Conservation (phyloP, 2,329 filamentous ascomycete genomes). For the Cordyceps cicadae region DNA sequence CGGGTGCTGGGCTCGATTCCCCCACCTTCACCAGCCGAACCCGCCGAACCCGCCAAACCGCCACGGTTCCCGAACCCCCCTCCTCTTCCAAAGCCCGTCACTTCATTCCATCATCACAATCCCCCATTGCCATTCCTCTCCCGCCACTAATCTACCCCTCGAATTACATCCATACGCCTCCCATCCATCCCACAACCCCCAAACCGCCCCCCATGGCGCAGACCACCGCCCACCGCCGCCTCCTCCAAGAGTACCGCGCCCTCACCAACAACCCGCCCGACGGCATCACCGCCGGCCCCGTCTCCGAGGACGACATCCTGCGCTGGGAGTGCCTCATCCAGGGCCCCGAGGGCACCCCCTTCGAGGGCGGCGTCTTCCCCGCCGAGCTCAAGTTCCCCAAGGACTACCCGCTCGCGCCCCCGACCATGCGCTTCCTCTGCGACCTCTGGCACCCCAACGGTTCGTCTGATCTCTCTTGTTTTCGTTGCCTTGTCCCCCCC, state of each 20-base stretch:
- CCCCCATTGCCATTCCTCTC: background rate
- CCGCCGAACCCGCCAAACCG: too few species aligned
- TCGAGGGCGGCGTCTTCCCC: slow-evolving; percentile 90
- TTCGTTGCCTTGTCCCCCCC: too few species aligned
- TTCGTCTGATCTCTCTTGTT: slow-evolving; percentile 30
- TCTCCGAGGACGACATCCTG: slow-evolving; percentile 91
- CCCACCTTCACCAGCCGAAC: too few species aligned
- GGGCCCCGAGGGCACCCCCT: slow-evolving; percentile 90
- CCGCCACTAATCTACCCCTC: too few species aligned
- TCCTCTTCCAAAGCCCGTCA: background rate
- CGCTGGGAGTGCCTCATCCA: slow-evolving; percentile 95
- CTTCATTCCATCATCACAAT: background rate
- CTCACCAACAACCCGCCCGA: slow-evolving; percentile 94
- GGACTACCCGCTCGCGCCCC: slow-evolving; percentile 93
- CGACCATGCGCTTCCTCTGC: slow-evolving; percentile 89
- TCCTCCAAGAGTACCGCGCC: slow-evolving; percentile 93
- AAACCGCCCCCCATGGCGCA: slow-evolving; percentile 37
- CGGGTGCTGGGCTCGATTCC: too few species aligned
- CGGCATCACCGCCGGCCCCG: slow-evolving; percentile 88
- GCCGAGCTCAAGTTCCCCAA: slow-evolving; percentile 91
- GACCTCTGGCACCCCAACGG: slow-evolving; percentile 97
- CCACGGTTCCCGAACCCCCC: too few species aligned
- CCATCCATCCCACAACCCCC: background rate
- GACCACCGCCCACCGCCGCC: slow-evolving; percentile 63
- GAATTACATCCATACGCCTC: background rate